Evolutionary conservation across 257 asterid species (phyloP).

Genomic region (Mitragyna speciosa): DNA sequence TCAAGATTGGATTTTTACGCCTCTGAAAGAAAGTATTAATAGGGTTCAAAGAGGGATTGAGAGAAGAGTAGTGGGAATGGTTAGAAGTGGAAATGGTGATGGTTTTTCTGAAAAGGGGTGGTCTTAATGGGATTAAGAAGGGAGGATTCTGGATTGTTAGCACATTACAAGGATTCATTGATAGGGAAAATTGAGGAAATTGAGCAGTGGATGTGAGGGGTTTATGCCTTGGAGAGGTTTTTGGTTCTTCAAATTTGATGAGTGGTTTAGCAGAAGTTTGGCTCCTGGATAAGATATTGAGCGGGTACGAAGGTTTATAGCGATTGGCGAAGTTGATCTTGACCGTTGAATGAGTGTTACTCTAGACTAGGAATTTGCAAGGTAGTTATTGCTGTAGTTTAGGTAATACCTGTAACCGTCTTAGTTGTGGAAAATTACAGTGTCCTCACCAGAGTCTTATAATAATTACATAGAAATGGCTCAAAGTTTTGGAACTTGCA

Average conservation of each 20-base stretch:
- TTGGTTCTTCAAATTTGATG: background rate
- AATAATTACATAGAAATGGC: too few relatives aligned
- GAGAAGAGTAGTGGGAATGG: background rate
- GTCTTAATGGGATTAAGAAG: background rate
- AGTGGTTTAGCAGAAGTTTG: background rate
- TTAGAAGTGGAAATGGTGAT: slow-evolving; percentile 11
- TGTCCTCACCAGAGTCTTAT: too few relatives aligned
- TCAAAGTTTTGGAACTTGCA: too few relatives aligned
- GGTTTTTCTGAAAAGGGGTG: background rate
- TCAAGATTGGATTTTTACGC: slow-evolving; percentile 3
- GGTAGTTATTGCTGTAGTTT: too few relatives aligned
- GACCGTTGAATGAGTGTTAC: background rate
- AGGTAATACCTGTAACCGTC: too few relatives aligned
- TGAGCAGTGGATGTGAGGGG: background rate
- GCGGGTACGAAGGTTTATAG: background rate
- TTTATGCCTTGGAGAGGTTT: background rate
- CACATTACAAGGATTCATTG: slow-evolving; percentile 10
- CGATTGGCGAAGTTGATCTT: background rate
- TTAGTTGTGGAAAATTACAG: too few relatives aligned
- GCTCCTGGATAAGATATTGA: background rate
- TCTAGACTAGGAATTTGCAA: too few relatives aligned
- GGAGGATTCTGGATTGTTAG: background rate
- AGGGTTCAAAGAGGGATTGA: background rate
- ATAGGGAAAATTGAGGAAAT: too few relatives aligned
- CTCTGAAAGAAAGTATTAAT: background rate